Evolutionary conservation across 805 yeast genomes (phyloP).

Genomic region (Saccharomycopsis sp.): DNA sequence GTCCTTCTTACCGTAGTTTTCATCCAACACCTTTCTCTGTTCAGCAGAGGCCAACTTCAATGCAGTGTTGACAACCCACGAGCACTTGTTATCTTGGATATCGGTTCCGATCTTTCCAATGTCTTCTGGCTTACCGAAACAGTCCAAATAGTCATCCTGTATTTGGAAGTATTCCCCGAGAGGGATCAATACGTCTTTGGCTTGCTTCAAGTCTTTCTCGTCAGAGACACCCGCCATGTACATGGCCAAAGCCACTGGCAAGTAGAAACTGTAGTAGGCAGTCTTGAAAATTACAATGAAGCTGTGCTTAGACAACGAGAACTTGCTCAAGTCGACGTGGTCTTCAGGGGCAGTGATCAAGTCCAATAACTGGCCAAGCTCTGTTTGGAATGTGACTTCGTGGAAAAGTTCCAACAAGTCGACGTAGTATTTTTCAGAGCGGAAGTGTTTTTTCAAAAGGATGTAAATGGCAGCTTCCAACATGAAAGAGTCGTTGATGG

Average conservation of each 20-base stretch:
- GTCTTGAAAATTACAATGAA: slow-evolving; percentile 96
- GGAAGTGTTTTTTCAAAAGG: slow-evolving; percentile 83
- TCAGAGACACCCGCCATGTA: slow-evolving; percentile 73
- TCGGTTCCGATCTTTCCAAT: slow-evolving; percentile 99
- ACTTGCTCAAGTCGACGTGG: slow-evolving; percentile 79
- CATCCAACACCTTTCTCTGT: slow-evolving; percentile 78
- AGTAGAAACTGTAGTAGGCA: slow-evolving; percentile 93
- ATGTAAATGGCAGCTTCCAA: slow-evolving; percentile 91
- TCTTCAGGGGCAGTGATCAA: slow-evolving; percentile 97
- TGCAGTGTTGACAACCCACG: slow-evolving; percentile 96
- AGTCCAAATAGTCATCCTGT: slow-evolving; percentile 95
- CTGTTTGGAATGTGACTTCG: slow-evolving; percentile 96
- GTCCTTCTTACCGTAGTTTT: slow-evolving; percentile 84
- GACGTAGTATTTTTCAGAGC: slow-evolving; percentile 71
- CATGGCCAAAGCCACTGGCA: slow-evolving; percentile 97
- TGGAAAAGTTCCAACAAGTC: slow-evolving; percentile 92
- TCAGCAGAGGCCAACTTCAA: slow-evolving; percentile 68
- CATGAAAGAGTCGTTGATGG: slow-evolving; percentile 96
- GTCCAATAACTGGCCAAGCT: slow-evolving; percentile 92
- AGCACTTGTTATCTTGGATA: slow-evolving; percentile 95
- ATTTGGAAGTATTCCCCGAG: slow-evolving; percentile 98
- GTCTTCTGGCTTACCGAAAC: slow-evolving; percentile 95
- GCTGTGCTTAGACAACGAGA: slow-evolving; percentile 83
- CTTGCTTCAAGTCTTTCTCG: slow-evolving; percentile 78
- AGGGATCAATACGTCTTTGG: slow-evolving; percentile 79